A percentile compares a stretch with the other conserved stretches of the same genome.
These are phyloP conservation scores for Solanum paucissectum DNA, from an alignment of 257 asterid species.

Conservation along the genomic window DNA sequence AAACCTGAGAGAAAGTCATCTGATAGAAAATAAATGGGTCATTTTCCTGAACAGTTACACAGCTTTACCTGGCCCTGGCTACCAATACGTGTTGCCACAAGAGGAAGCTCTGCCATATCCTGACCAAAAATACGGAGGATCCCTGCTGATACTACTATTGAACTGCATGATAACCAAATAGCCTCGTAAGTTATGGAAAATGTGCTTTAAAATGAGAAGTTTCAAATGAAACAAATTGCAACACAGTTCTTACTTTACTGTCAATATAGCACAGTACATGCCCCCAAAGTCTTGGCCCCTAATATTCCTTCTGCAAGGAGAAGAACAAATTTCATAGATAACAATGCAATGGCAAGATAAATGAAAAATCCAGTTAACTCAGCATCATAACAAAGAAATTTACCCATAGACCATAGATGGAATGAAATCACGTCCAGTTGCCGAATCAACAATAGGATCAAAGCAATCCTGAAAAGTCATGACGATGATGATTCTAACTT, in stretches of 20 bases:
- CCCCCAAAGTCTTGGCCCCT: constrained; percentile 95
- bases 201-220: neutral
- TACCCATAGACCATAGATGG: constrained; percentile 98
- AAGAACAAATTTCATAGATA: neutral
- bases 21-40: neutral
- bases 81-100: constrained; percentile 75
- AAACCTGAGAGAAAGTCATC: neutral
- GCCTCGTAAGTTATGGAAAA: neutral
- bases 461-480: constrained; percentile 62
- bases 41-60: neutral
- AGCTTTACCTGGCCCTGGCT: constrained; percentile 70
- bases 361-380: neutral
- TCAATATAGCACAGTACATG: constrained; percentile 88
- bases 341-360: neutral
- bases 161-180: constrained; percentile 41
- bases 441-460: constrained; percentile 89
- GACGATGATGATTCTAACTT: neutral
- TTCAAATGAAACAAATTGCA: neutral
- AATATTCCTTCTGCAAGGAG: constrained; percentile 67
- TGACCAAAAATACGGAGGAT: constrained; percentile 85
- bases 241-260: constrained; percentile 44
- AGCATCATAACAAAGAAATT: neutral
- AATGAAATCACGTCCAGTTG: constrained; percentile 93
- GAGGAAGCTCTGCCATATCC: constrained; percentile 88
- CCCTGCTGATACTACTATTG: constrained; percentile 85